Evolutionary conservation across 2,329 filamentous ascomycete species (phyloP), one percentile per base, ranked within the genome.

Genomic region (Exophiala oligosperma): DNA sequence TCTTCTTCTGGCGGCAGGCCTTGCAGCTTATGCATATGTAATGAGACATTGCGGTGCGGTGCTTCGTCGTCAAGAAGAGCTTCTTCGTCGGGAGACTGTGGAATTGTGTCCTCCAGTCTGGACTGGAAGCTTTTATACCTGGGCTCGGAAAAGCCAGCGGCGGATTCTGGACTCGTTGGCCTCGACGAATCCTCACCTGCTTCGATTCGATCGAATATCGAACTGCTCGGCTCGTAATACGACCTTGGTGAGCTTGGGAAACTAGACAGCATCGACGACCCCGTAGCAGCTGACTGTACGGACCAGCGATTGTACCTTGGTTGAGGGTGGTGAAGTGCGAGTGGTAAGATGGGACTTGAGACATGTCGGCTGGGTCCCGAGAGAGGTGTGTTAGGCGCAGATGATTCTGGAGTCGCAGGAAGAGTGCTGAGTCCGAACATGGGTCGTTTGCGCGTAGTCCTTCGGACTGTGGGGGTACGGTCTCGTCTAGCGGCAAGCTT

Each of bases 211-310:
- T 97, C 93, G 67, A 96, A 97, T 48, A 96, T 78, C 0, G 90
- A 86, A 11, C 83, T 91, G 51, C 83, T 83, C 17, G 88, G 84
- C 62, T 86, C 85, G 29, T 85, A 65, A 46, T 64, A 85, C 1
- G 91, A 94, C 46, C 81, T 83, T 0, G 94, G 92, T 3, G 93
- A 97, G 66, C 87, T 92, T 1, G 92, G 88, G 1, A 88, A 81
- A 0, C 92, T 96, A 1, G 89, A 91, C 1, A 84, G 74, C 1
- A 84, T 81, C 57, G 88, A 73, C 5, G 77, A 85, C 8, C 89
- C 84, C 28, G 83, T 82, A 49, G 80, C 77, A 47, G 81, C 80
- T 0, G 86, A 84, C 67, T 88, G 79, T 54, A 82, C 69, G 24
- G 88, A 87, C 84, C 88, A 92, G 52, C 86, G 81, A 59, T 83